These are phyloP conservation scores for Cucurbita ficifolia DNA, from an alignment of 306 rosid genomes.

Conservation along the genomic window DNA sequence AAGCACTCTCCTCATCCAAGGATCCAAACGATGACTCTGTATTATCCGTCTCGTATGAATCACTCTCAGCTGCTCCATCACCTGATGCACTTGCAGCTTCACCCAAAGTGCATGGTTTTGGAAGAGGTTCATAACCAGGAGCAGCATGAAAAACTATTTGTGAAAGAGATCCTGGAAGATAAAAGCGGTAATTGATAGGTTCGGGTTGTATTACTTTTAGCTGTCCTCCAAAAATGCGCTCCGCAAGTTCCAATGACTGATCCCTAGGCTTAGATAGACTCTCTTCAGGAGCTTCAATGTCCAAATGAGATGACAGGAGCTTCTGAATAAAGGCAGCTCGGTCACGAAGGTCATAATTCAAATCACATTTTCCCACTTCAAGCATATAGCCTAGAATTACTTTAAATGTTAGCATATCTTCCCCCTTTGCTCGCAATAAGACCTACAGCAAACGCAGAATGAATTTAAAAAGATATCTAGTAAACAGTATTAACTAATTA, in stretches of 20 bases:
- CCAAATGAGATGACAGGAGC: conserved; percentile 38
- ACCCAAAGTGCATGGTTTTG: conserved; percentile 70
- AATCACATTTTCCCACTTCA: conserved; percentile 70
- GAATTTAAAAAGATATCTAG: not conserved
- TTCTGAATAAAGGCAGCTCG: conserved; percentile 56
- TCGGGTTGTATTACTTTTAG: conserved; percentile 33
- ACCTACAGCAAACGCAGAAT: conserved; percentile 38
- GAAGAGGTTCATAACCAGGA: conserved; percentile 96
- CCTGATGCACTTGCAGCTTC: conserved; percentile 14
- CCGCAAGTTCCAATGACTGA: conserved; percentile 35
- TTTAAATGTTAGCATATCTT: conserved; percentile 31
- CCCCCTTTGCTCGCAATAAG: conserved; percentile 35
- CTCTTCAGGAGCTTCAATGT: conserved; percentile 26
- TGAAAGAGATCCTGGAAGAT: conserved; percentile 95
- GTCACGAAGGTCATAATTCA: conserved; percentile 77
- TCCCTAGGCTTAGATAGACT: conserved; percentile 24
- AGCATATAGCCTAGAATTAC: conserved; percentile 48
- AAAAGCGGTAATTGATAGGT: conserved; percentile 48
- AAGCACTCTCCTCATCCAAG: conserved; percentile 57
- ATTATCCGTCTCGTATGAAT: conserved; percentile 32
- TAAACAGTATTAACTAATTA: not conserved
- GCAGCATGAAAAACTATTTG: conserved; percentile 97
- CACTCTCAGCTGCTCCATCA: conserved; percentile 25
- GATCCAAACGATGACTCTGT: conserved; percentile 44
- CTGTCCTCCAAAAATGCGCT: conserved; percentile 41